Percentiles rank a stretch among this genome's conserved stretches.
phyloP scores from a whole-genome alignment of 257 asterid genomes.

The Primulina eburnea region DNA sequence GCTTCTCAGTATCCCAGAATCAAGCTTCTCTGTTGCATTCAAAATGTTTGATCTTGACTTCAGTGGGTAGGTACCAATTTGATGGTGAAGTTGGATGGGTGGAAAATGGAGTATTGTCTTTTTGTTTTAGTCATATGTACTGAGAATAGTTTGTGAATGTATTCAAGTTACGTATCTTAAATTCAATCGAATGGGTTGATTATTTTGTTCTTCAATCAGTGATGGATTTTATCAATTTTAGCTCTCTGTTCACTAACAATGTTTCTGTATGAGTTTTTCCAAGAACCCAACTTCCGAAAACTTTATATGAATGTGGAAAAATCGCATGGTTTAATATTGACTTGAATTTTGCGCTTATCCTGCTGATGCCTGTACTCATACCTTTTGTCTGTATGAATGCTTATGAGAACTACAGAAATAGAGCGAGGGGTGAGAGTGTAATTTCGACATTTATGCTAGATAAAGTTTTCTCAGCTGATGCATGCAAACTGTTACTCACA shows the following conservation, averaged over 20 bases:
- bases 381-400: background rate
- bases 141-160: no score
- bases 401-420: background rate
- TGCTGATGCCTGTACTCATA: background rate
- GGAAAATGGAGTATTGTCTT: background rate
- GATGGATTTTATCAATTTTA: no score
- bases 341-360: background rate
- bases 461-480: background rate
- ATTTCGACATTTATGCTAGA: slow-evolving; percentile 1
- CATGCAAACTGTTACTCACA: background rate
- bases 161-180: no score
- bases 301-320: background rate
- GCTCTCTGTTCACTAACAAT: no score
- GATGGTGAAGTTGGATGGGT: slow-evolving; percentile 23
- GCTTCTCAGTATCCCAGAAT: slow-evolving; percentile 84
- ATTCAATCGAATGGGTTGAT: no score
- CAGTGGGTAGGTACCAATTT: slow-evolving; percentile 53
- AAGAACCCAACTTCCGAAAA: background rate
- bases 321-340: background rate
- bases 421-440: background rate
- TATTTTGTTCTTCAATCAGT: no score
- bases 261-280: background rate
- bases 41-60: slow-evolving; percentile 91
- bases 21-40: slow-evolving; percentile 89
- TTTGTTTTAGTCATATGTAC: background rate